phyloP scores from a whole-genome alignment of 768 basidiomycete genomes.

The Lactarius hengduanensis region DNA sequence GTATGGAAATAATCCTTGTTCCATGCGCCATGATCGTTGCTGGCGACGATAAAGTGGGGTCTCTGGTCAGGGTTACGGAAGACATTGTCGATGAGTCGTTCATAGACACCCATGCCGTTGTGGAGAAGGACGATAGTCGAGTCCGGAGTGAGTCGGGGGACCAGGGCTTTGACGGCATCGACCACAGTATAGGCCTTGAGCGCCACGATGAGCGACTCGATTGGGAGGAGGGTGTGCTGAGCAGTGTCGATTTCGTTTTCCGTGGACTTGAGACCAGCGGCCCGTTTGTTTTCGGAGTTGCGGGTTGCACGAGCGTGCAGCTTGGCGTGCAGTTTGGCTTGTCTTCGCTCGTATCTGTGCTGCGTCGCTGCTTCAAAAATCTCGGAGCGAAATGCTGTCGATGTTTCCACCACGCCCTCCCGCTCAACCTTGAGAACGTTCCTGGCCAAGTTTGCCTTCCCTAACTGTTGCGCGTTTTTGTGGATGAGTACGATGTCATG shows the following conservation, averaged over 20 bases:
- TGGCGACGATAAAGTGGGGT: slow-evolving; percentile 83
- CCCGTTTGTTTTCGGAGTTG: not conserved
- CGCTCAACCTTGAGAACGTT: slow-evolving; percentile 49
- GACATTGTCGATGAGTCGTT: slow-evolving; percentile 60
- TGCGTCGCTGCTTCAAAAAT: slow-evolving; percentile 37
- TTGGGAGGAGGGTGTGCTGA: slow-evolving; percentile 34
- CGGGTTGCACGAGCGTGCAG: not conserved
- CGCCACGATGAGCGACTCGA: slow-evolving; percentile 79
- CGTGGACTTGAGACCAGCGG: not conserved
- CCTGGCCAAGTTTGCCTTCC: slow-evolving; percentile 36
- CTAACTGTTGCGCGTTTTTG: slow-evolving; percentile 46
- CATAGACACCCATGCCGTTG: slow-evolving; percentile 93
- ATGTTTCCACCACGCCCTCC: slow-evolving; percentile 44
- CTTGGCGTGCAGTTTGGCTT: not conserved
- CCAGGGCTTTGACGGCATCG: slow-evolving; percentile 53
- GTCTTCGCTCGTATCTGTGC: slow-evolving; percentile 12
- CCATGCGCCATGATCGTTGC: slow-evolving; percentile 80
- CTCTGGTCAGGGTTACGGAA: slow-evolving; percentile 73
- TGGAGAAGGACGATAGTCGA: slow-evolving; percentile 92
- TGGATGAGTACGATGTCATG: slow-evolving; percentile 71
- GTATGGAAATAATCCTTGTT: slow-evolving; percentile 50
- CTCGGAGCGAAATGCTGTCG: slow-evolving; percentile 51
- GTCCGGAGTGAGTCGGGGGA: slow-evolving; percentile 57
- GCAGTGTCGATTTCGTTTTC: not conserved
- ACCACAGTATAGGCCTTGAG: slow-evolving; percentile 73